phyloP scores from a whole-genome alignment of 2,329 filamentous ascomycete species.

The Byssochlamys sp. region DNA sequence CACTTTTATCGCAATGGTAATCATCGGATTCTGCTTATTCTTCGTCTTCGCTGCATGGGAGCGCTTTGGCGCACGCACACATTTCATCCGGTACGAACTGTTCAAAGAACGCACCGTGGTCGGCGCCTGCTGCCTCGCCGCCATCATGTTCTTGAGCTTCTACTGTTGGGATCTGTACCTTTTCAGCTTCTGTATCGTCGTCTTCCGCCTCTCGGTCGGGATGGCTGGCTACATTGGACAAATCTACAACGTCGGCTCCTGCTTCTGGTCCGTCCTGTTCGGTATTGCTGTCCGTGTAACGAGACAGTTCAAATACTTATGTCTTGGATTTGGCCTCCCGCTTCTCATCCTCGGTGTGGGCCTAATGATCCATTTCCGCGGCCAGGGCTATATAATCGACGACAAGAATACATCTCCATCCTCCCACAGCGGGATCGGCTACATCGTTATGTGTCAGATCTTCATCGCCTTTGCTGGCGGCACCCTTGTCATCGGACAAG shows the following conservation, averaged over 20 bases:
- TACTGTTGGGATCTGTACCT: slow-evolving; percentile 44
- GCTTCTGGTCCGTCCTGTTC: slow-evolving; percentile 36
- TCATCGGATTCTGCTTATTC: neutral
- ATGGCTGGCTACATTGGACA: slow-evolving; percentile 33
- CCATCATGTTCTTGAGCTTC: slow-evolving; percentile 36
- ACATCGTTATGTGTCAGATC: slow-evolving; percentile 41
- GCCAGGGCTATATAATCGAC: slow-evolving; percentile 17
- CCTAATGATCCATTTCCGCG: slow-evolving; percentile 43
- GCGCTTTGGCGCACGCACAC: slow-evolving; percentile 37
- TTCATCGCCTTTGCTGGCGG: slow-evolving; percentile 41
- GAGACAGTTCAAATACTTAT: slow-evolving; percentile 39
- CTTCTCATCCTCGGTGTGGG: slow-evolving; percentile 38
- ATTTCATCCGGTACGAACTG: slow-evolving; percentile 42
- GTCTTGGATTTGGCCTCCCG: slow-evolving; percentile 39
- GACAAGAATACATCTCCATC: neutral
- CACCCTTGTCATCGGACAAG: slow-evolving; percentile 41
- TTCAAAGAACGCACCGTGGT: slow-evolving; percentile 36
- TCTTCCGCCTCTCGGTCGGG: slow-evolving; percentile 33
- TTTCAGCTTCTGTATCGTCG: slow-evolving; percentile 42
- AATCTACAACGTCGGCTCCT: slow-evolving; percentile 41
- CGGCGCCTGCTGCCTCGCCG: slow-evolving; percentile 40
- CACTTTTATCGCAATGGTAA: slow-evolving; percentile 26
- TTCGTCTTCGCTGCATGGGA: slow-evolving; percentile 42
- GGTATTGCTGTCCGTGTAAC: slow-evolving; percentile 38
- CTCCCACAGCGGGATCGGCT: slow-evolving; percentile 28